phyloP scores from a whole-genome alignment of 352 stramenopile genomes.

The Phytopythium sindhum region DNA sequence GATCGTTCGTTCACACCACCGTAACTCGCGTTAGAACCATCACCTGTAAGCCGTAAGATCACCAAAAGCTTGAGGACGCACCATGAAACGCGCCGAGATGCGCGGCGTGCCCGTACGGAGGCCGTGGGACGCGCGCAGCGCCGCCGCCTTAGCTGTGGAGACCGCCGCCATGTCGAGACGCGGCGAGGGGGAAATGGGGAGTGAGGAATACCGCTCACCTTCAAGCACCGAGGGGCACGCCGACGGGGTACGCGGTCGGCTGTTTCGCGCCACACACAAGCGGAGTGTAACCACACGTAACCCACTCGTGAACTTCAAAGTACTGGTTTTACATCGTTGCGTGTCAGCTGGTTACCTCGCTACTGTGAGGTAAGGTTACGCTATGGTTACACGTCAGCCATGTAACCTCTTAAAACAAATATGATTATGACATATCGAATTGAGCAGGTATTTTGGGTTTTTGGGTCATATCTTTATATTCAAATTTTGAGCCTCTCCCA shows the following conservation, averaged over 20 bases:
- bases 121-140: background rate
- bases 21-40: background rate
- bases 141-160: background rate
- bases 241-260: background rate
- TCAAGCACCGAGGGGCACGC: background rate
- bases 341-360: background rate
- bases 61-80: background rate
- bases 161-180: background rate
- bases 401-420: background rate
- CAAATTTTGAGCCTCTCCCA: slow-evolving; percentile 1
- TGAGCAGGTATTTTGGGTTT: background rate
- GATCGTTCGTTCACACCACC: background rate
- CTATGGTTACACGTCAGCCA: background rate
- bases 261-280: background rate
- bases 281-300: too few relatives aligned
- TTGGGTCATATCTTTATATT: background rate
- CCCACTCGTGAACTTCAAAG: background rate
- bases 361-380: background rate
- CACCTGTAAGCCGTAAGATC: background rate
- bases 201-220: background rate
- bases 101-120: background rate
- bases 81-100: background rate
- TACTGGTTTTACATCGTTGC: background rate
- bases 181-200: background rate
- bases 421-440: background rate